These are phyloP conservation scores for Trifolium repens DNA, from an alignment of 306 rosid species.

Conservation along the genomic window DNA sequence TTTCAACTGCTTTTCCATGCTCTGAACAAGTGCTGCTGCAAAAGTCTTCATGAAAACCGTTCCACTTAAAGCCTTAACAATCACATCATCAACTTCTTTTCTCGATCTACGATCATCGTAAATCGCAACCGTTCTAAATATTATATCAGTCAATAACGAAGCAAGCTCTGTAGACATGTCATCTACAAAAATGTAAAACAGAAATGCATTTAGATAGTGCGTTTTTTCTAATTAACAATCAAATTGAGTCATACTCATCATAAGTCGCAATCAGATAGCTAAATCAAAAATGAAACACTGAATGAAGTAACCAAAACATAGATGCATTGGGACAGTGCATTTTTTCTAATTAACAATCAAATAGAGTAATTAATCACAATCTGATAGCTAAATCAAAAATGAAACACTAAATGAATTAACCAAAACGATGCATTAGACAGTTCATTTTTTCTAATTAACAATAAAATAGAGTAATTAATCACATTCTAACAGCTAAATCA, in stretches of 20 bases:
- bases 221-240: neutral
- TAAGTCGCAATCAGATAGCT: neutral
- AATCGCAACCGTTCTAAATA: slow-evolving; percentile 67
- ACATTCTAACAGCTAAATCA: neutral
- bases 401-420: neutral
- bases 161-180: slow-evolving; percentile 69
- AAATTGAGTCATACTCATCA: neutral
- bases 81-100: slow-evolving; percentile 80
- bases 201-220: slow-evolving; percentile 21
- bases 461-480: neutral
- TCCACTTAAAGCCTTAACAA: slow-evolving; percentile 63
- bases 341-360: neutral
- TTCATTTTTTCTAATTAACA: neutral
- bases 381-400: neutral
- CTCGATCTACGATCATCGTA: slow-evolving; percentile 87
- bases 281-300: neutral
- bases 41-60: slow-evolving; percentile 83
- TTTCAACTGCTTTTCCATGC: slow-evolving; percentile 81
- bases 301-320: neutral
- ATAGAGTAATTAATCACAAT: neutral
- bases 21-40: slow-evolving; percentile 87
- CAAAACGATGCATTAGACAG: neutral
- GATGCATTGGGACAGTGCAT: neutral
- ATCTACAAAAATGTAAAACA: slow-evolving; percentile 61
- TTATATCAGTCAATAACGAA: slow-evolving; percentile 60